Base-by-base conservation (phyloP, 78 protist species). In the Dictyostelium brefeldianum region DNA sequence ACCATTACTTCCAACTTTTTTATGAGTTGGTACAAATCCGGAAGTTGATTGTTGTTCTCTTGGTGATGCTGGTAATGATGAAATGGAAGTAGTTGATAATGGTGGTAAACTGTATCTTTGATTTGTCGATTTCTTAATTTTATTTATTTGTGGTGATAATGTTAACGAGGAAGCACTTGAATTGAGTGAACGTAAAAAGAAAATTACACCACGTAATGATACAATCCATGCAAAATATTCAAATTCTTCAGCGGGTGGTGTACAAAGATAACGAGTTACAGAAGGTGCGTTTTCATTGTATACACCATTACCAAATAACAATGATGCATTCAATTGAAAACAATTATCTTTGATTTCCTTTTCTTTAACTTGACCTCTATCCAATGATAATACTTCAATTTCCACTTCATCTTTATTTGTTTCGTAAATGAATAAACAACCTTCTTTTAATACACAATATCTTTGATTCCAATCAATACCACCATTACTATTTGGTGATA, bases 141-240 rank as follows among this genome's bases (percentile, higher is more conserved):
- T 73, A 47, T 48, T 75, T 22, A 75, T 31, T 75, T 59, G 81
- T 75, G 81, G 81, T 43, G 81, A 48, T 18, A 22, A 22, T 74
- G 80, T 20, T 29, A 67, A 31, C 2, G 83, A 78, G 9, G 75
- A 64, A 15, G 74, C 25, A 48, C 84, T 64, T 20, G 62, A 53
- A 56, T 74, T 77, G 20, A 87, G 48, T 64, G 93, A 87, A 29
- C 79, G 31, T 48, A 87, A 65, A 51, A 87, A 87, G 84, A 87
- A 87, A 8, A 87, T 87, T 20, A 69, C 74, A 65, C 93, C 93
- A 25, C 93, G n/a, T 11, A 87, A 20, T 43, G 83, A 77, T n/a
- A 87, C 93, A 54, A 87, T 87, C 93, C 93, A 87, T 20, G 93
- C 81, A 64, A 87, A 87, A 31, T 87, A 87, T 41, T 87, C 93